These are phyloP conservation scores for Sugiyamaella valdiviana DNA, from an alignment of 805 yeast genomes.

Conservation along the genomic window DNA sequence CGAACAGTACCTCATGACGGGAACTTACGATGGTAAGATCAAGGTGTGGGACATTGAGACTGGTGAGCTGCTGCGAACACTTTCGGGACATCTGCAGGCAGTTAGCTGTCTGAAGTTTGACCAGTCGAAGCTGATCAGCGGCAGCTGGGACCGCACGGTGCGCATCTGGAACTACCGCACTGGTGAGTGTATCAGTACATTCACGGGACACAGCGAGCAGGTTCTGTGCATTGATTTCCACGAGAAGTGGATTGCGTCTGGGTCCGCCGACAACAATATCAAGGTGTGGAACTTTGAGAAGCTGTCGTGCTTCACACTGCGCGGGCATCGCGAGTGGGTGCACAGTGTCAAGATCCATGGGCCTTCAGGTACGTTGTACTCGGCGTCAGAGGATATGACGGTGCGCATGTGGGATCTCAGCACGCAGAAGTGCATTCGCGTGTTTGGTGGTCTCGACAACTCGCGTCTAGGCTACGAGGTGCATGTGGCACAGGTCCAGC, in stretches of 20 bases:
- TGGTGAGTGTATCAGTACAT: conserved; percentile 90
- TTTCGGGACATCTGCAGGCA: conserved; percentile 84
- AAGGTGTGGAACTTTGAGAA: conserved; percentile 96
- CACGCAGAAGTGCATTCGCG: conserved; percentile 69
- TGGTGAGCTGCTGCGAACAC: conserved; percentile 68
- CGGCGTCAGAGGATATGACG: conserved; percentile 88
- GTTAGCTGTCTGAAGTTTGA: conserved; percentile 83
- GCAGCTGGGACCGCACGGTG: conserved; percentile 84
- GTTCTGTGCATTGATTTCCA: conserved; percentile 81
- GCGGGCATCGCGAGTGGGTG: conserved; percentile 93
- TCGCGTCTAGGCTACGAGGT: conserved; percentile 38
- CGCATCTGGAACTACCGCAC: conserved; percentile 95
- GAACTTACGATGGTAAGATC: conserved; percentile 84
- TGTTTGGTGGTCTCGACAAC: conserved; percentile 58
- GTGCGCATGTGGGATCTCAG: conserved; percentile 91
- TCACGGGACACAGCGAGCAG: conserved; percentile 84
- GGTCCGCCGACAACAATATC: conserved; percentile 86
- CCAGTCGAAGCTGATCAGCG: conserved; percentile 82
- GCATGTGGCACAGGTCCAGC: conserved; percentile 91
- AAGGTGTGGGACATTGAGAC: conserved; percentile 90
- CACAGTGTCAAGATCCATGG: conserved; percentile 83
- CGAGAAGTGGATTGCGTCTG: conserved; percentile 78
- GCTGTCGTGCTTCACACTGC: conserved; percentile 81
- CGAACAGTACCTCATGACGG: conserved; percentile 76
- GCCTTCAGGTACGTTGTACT: conserved; percentile 68